Evolutionary conservation across 106 monocot genomes (phyloP).

Genomic region (Agapanthus africanus): DNA sequence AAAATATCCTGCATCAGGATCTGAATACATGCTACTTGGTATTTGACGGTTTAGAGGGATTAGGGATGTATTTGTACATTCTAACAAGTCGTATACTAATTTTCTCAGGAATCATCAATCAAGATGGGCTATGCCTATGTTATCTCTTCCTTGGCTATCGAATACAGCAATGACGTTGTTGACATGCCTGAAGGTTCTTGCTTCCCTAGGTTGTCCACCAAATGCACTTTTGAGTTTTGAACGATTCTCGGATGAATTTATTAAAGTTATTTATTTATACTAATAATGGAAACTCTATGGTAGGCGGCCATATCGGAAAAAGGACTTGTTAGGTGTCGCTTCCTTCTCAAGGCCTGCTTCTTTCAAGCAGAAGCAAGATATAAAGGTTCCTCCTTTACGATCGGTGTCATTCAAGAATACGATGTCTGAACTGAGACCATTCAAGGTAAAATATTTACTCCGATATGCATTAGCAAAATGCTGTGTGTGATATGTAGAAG

Average conservation of each 20-base stretch:
- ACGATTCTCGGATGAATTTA: too few species aligned
- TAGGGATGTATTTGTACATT: too few species aligned
- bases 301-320: conserved; percentile 58
- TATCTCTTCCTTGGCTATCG: conserved; percentile 61
- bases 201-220: conserved; percentile 96
- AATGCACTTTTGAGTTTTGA: too few species aligned
- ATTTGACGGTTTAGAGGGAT: too few species aligned
- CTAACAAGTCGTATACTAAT: too few species aligned
- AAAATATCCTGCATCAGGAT: too few species aligned
- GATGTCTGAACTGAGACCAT: conserved; percentile 69
- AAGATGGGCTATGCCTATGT: conserved; percentile 59
- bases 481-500: too few species aligned
- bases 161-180: conserved; percentile 90
- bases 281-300: too few species aligned
- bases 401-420: conserved; percentile 51
- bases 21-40: too few species aligned
- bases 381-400: conserved; percentile 30
- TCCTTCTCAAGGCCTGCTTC: conserved; percentile 52
- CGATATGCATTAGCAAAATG: too few species aligned
- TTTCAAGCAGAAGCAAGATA: conserved; percentile 44
- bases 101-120: conserved; percentile 74
- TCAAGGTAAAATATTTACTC: too few species aligned
- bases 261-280: too few species aligned
- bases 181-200: conserved; percentile 88
- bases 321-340: conserved; percentile 8